These are phyloP conservation scores for Kodamaea neixiangensis DNA, from an alignment of 805 yeast genomes.

Conservation along the genomic window DNA sequence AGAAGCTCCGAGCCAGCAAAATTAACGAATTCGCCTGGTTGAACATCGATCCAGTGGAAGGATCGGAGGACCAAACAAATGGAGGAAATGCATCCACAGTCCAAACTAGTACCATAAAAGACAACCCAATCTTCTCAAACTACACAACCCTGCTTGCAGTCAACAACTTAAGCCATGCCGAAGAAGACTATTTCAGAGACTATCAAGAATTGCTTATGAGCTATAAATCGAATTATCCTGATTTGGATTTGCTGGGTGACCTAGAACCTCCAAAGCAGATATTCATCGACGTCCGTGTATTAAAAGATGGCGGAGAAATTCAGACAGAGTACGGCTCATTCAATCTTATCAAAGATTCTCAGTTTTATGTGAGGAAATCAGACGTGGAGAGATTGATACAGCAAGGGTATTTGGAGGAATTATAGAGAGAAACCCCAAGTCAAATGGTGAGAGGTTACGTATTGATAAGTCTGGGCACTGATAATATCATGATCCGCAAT, in stretches of 20 bases:
- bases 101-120: slow-evolving; percentile 9
- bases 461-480: too few species aligned
- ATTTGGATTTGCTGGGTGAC: slow-evolving; percentile 85
- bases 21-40: slow-evolving; percentile 74
- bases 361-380: slow-evolving; percentile 88
- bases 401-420: slow-evolving; percentile 87
- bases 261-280: slow-evolving; percentile 88
- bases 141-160: slow-evolving; percentile 32
- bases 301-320: slow-evolving; percentile 94
- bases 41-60: slow-evolving; percentile 50
- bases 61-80: slow-evolving; percentile 1
- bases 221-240: slow-evolving; percentile 77
- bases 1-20: slow-evolving; percentile 65
- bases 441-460: too few species aligned
- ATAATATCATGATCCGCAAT: too few species aligned
- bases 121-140: slow-evolving; percentile 14
- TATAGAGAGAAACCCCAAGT: too few species aligned
- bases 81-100: background rate
- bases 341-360: slow-evolving; percentile 89
- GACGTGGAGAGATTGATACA: slow-evolving; percentile 94
- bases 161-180: slow-evolving; percentile 69
- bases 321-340: slow-evolving; percentile 97
- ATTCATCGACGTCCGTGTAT: slow-evolving; percentile 89
- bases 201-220: slow-evolving; percentile 73
- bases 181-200: slow-evolving; percentile 72